Percentiles rank a stretch among this genome's conserved stretches.
These are phyloP conservation scores for Luvunga scandens DNA, from an alignment of 345 rosid species.

Conservation along the genomic window DNA sequence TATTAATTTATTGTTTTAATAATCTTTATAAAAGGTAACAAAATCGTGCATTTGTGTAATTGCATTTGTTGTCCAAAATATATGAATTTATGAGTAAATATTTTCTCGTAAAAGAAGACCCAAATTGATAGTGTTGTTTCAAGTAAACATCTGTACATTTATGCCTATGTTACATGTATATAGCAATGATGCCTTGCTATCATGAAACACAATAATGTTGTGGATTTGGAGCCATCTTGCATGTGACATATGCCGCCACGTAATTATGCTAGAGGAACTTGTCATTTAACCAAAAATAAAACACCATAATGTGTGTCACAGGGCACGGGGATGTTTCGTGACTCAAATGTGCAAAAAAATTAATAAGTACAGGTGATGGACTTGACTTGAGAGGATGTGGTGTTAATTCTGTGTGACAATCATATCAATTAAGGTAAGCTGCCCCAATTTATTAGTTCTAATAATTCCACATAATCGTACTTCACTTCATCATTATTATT, in stretches of 20 bases:
- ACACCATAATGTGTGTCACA: neutral
- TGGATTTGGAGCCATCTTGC: constrained; percentile 7
- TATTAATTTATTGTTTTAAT: too few relatives aligned
- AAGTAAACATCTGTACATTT: too few relatives aligned
- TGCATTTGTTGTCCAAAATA: too few relatives aligned
- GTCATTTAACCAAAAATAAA: neutral
- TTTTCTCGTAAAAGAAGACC: too few relatives aligned
- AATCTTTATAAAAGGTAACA: too few relatives aligned
- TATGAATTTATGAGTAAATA: too few relatives aligned
- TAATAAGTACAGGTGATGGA: neutral
- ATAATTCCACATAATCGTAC: neutral
- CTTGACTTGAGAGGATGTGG: neutral
- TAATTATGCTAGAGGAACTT: neutral
- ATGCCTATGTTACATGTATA: neutral
- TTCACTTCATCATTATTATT: neutral
- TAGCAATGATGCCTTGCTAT: neutral
- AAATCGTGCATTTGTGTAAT: too few relatives aligned
- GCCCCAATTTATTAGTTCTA: neutral
- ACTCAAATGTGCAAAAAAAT: neutral
- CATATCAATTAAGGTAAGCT: neutral
- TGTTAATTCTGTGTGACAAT: neutral
- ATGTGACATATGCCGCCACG: constrained; percentile 5
- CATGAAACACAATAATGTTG: constrained; percentile 5
- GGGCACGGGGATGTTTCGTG: neutral
- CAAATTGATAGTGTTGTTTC: too few relatives aligned